Conservation (phyloP, 805 yeast genomes). For the Candida maltosa region DNA sequence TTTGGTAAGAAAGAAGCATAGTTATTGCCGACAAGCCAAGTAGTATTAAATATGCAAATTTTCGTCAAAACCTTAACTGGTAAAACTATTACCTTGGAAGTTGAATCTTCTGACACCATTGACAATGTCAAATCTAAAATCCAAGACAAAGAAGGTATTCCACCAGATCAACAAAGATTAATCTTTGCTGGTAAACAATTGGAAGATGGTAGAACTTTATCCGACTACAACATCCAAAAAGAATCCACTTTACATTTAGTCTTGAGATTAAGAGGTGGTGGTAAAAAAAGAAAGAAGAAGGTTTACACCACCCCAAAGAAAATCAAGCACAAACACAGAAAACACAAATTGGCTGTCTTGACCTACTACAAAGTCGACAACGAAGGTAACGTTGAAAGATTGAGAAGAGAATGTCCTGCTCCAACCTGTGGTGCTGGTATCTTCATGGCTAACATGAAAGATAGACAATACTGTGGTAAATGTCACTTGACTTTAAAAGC, state of each 20-base stretch:
- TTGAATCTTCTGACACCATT: conserved; percentile 97
- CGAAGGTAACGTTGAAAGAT: conserved; percentile 97
- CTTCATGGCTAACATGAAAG: conserved; percentile 98
- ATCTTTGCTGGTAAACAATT: conserved; percentile 99
- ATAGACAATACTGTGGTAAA: conserved; percentile 99
- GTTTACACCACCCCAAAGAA: conserved; percentile 99
- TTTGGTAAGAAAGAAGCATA: conserved; percentile 49
- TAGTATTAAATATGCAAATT: conserved; percentile 80
- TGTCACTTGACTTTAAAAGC: conserved; percentile 91
- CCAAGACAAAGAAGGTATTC: conserved; percentile 99
- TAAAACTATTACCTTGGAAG: conserved; percentile 98
- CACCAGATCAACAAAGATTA: conserved; percentile 99
- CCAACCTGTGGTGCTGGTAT: conserved; percentile 97
- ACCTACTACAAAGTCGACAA: conserved; percentile 99
- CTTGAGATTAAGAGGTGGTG: conserved; percentile 93
- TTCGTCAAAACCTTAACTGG: conserved; percentile 99
- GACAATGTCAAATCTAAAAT: conserved; percentile 98
- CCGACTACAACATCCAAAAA: conserved; percentile 99
- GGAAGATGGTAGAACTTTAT: conserved; percentile 97
- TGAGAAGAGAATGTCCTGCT: conserved; percentile 96
- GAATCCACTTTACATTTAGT: conserved; percentile 97
- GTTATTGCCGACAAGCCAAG: conserved; percentile 33
- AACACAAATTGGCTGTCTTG: conserved; percentile 98
- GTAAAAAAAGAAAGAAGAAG: conserved; percentile 99
- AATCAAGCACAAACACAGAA: conserved; percentile 99